A percentile compares a stretch with the other conserved stretches of the same genome.
These are phyloP conservation scores for Aspergillus biplanus DNA, from an alignment of 495 filamentous ascomycete species.

Conservation along the genomic window DNA sequence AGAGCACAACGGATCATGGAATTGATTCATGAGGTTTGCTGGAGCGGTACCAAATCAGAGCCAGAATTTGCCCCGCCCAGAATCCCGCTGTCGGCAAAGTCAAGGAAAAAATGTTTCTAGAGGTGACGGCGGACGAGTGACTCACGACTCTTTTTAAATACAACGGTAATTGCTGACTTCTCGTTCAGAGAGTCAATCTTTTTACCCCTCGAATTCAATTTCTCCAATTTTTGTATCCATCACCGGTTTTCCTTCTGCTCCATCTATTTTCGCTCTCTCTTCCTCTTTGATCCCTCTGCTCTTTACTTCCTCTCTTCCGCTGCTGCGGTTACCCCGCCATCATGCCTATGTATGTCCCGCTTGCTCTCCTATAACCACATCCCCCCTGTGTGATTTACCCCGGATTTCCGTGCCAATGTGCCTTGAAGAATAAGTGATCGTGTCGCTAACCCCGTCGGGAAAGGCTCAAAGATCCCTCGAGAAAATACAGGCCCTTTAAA, in stretches of 20 bases:
- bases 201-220: background rate
- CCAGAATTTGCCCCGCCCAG: slow-evolving; percentile 2
- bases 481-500: slow-evolving; percentile 82
- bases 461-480: slow-evolving; percentile 94
- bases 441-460: slow-evolving; percentile 13
- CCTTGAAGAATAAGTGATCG: background rate
- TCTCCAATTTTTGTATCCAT: background rate
- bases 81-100: slow-evolving; percentile 17
- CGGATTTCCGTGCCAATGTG: slow-evolving; percentile 5
- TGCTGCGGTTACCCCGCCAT: slow-evolving; percentile 12
- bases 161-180: slow-evolving; percentile 17
- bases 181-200: background rate
- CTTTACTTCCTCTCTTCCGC: slow-evolving; percentile 1
- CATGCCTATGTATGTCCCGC: slow-evolving; percentile 19
- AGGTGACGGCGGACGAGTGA: slow-evolving; percentile 17
- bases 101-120: background rate
- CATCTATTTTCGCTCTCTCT: background rate
- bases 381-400: background rate
- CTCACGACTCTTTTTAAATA: slow-evolving; percentile 20
- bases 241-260: background rate
- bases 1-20: background rate
- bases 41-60: slow-evolving; percentile 3
- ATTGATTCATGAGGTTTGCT: background rate
- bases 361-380: background rate
- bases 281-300: background rate